A percentile compares a stretch with the other conserved stretches of the same genome.
Evolutionary conservation across 2,329 filamentous ascomycete genomes (phyloP).

Genomic region (Colletotrichum lentis): DNA sequence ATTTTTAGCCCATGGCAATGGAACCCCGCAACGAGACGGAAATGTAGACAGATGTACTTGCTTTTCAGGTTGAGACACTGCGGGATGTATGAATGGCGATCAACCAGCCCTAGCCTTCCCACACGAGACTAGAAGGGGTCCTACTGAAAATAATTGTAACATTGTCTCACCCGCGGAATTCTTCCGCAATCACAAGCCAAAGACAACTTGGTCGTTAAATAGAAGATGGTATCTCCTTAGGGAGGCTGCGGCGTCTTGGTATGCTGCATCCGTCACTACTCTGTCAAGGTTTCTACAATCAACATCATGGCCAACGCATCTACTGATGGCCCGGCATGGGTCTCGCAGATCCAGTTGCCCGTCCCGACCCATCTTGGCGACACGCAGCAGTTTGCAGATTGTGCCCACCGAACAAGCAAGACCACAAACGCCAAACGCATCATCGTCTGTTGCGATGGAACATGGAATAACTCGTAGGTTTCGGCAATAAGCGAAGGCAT

Average conservation of each 20-base stretch:
- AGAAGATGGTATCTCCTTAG: too few relatives aligned
- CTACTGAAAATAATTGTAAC: too few relatives aligned
- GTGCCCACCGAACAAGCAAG: slow-evolving; percentile 27
- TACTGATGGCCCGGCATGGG: background rate
- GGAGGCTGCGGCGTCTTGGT: too few relatives aligned
- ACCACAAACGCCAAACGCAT: slow-evolving; percentile 40
- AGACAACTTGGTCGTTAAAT: background rate
- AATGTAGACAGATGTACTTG: too few relatives aligned
- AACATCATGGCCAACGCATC: background rate
- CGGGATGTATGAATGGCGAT: background rate
- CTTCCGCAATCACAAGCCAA: background rate
- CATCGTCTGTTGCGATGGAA: slow-evolving; percentile 50
- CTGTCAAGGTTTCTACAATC: too few relatives aligned
- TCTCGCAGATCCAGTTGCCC: background rate
- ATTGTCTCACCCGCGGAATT: too few relatives aligned
- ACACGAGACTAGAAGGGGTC: too few relatives aligned
- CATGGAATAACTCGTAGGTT: slow-evolving; percentile 46
- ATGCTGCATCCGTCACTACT: too few relatives aligned
- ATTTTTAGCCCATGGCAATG: too few relatives aligned
- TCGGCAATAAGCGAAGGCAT: background rate
- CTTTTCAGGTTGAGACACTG: background rate
- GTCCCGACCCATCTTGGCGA: background rate
- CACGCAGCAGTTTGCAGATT: slow-evolving; percentile 10
- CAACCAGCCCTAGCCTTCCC: background rate
- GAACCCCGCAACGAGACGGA: too few relatives aligned